Conservation (phyloP, 805 yeast genomes). For the Scheffersomyces coipomensis region DNA sequence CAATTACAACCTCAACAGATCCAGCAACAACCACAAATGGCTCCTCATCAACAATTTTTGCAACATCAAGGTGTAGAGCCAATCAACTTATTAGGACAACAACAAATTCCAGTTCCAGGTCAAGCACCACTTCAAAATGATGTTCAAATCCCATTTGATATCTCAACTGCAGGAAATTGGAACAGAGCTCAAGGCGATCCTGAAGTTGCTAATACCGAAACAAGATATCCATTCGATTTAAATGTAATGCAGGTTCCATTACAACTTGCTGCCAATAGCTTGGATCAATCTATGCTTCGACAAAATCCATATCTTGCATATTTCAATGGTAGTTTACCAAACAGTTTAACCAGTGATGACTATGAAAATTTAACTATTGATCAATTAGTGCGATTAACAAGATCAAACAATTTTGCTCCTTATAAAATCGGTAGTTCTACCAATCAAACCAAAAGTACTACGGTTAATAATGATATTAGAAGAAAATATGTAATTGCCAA, state of each 20-base stretch:
- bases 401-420: constrained; percentile 16
- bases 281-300: background rate
- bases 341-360: constrained; percentile 35
- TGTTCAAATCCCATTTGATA: too few species aligned
- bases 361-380: constrained; percentile 35
- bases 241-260: constrained; percentile 1
- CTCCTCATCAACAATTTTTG: constrained; percentile 4
- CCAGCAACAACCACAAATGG: constrained; percentile 14
- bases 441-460: constrained; percentile 2
- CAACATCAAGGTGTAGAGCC: constrained; percentile 5
- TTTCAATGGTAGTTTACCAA: constrained; percentile 18
- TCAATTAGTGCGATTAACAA: constrained; percentile 37
- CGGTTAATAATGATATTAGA: constrained; percentile 30
- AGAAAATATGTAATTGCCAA: constrained; percentile 33
- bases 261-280: background rate
- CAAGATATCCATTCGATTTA: background rate
- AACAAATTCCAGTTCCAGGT: constrained; percentile 4
- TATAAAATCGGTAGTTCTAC: constrained; percentile 3
- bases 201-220: constrained; percentile 4
- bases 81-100: constrained; percentile 2
- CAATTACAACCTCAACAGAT: constrained; percentile 18
- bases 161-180: background rate
- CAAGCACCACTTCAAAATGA: background rate
- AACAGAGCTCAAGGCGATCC: background rate
- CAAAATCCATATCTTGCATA: constrained; percentile 11